Evolutionary conservation across 169 alveolate species (phyloP).

Genomic region (Cryptosporidium sp.): DNA sequence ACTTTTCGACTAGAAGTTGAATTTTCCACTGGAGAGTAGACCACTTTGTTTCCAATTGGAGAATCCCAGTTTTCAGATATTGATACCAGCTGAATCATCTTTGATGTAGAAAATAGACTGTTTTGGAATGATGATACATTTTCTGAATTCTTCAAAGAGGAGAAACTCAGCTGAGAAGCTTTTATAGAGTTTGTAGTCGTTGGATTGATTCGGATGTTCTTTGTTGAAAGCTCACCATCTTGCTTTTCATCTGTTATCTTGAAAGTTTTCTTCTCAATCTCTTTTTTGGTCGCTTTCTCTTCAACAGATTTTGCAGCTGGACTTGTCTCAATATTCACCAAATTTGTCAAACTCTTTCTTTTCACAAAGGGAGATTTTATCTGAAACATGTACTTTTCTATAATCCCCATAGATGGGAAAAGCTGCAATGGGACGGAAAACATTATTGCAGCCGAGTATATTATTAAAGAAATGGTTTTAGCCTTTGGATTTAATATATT

Average conservation of each 20-base stretch:
- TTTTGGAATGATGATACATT: not conserved
- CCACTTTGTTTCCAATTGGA: not conserved
- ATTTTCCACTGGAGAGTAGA: not conserved
- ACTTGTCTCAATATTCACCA: not conserved
- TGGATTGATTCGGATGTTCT: not conserved
- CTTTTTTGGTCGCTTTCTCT: not conserved
- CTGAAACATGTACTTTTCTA: slow-evolving; percentile 42
- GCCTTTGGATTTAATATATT: slow-evolving; percentile 50
- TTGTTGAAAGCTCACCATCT: not conserved
- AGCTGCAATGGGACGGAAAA: slow-evolving; percentile 68
- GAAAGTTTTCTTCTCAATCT: not conserved
- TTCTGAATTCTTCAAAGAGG: not conserved
- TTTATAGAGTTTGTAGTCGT: not conserved
- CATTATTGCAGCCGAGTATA: slow-evolving; percentile 55
- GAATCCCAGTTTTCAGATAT: slow-evolving; percentile 5
- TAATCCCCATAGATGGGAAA: slow-evolving; percentile 50
- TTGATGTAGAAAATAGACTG: slow-evolving; percentile 3
- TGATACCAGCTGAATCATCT: not conserved
- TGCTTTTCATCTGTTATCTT: not conserved
- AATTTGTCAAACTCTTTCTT: not conserved
- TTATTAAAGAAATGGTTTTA: slow-evolving; percentile 18
- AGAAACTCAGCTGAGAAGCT: not conserved
- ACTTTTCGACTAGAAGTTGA: not conserved
- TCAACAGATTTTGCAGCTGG: not conserved
- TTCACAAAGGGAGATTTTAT: not conserved